phyloP scores from a whole-genome alignment of 352 stramenopile species.

The Globisporangium cederbergense region DNA sequence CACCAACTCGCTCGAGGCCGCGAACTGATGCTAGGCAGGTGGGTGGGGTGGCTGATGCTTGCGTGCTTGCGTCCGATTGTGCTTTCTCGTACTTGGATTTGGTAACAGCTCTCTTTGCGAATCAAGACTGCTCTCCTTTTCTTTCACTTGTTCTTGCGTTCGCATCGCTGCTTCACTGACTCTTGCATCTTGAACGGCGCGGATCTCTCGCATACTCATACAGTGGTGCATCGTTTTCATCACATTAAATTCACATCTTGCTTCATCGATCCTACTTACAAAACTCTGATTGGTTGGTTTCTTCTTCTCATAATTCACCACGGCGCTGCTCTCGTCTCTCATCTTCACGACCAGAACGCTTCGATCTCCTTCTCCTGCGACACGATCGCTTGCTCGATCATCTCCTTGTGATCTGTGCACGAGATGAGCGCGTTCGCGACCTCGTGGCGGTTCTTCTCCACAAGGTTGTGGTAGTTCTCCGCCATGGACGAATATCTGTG shows the following conservation, averaged over 20 bases:
- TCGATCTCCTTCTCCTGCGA: slow-evolving; percentile 56
- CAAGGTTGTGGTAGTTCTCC: slow-evolving; percentile 40
- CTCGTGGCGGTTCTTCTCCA: slow-evolving; percentile 61
- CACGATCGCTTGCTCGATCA: slow-evolving; percentile 52
- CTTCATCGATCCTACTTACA: not conserved
- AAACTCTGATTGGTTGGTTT: not conserved
- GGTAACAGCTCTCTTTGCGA: not conserved
- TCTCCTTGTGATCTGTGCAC: slow-evolving; percentile 67
- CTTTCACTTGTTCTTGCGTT: not conserved
- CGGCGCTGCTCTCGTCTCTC: not conserved
- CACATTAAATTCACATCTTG: slow-evolving; percentile 1
- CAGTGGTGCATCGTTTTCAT: not conserved
- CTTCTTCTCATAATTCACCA: not conserved
- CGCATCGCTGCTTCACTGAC: not conserved
- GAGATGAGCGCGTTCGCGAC: slow-evolving; percentile 57
- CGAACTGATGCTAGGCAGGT: slow-evolving; percentile 10
- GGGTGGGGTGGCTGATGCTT: too few species aligned
- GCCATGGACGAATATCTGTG: slow-evolving; percentile 45
- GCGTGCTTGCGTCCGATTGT: not conserved
- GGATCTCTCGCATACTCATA: slow-evolving; percentile 8
- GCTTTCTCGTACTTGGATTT: not conserved
- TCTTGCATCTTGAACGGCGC: not conserved
- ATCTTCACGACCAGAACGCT: slow-evolving; percentile 41
- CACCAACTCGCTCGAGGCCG: slow-evolving; percentile 40
- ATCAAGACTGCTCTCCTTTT: slow-evolving; percentile 5